Evolutionary conservation across 208 protist species (phyloP), one percentile per base, ranked within the genome.

Genomic region (Sergeia podlipaevii): DNA sequence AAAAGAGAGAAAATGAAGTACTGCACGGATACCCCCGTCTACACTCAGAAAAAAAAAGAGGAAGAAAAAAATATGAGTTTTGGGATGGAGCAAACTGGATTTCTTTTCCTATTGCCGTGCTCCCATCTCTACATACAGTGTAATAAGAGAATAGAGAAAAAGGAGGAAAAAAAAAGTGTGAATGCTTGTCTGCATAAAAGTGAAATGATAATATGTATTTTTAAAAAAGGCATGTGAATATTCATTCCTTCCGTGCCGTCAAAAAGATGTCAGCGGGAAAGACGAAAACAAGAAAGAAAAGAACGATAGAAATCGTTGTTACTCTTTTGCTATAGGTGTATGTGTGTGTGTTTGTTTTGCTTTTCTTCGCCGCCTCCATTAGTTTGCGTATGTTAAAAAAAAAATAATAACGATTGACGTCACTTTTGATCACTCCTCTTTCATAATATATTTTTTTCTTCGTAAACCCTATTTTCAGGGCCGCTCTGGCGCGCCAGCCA

Each of bases 61-160:
- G 23, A 7, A 27, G 29, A 29, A 8, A 47, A 13, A 21, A 30
- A 47, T 23, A 4, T 41, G 33, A 33, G n/a, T n/a, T n/a, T n/a
- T n/a, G n/a, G n/a, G n/a, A n/a, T n/a, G n/a, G n/a, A n/a, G n/a
- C n/a, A n/a, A n/a, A n/a, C n/a, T n/a, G n/a, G n/a, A n/a, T n/a
- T n/a, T n/a, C n/a, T n/a, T n/a, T n/a, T n/a, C n/a, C n/a, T n/a
- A n/a, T n/a, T n/a, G n/a, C n/a, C n/a, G n/a, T n/a, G n/a, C n/a
- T n/a, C n/a, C n/a, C n/a, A n/a, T n/a, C n/a, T n/a, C n/a, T n/a
- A n/a, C n/a, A n/a, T n/a, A n/a, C n/a, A n/a, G n/a, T n/a, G n/a
- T n/a, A n/a, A 26, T 60, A 51, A 20, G 17, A 39, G 43, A 15
- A 61, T 58, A 55, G 8, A 63, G 46, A 55, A 43, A 56, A 50